These are phyloP conservation scores for Taphrina communis DNA, from an alignment of 1,139 yeast genomes.

Conservation along the genomic window DNA sequence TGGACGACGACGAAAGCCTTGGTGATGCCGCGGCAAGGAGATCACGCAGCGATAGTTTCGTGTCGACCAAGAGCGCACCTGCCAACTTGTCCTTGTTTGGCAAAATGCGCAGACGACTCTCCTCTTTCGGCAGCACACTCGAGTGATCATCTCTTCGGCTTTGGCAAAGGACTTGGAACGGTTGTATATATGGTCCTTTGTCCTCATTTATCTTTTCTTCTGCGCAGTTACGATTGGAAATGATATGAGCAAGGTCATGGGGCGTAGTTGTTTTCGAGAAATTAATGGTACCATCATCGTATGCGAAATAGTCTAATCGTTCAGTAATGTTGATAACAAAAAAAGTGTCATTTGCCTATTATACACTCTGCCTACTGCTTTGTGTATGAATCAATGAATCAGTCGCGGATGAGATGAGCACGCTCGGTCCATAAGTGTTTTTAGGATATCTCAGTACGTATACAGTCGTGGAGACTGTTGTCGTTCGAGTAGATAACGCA, in stretches of 20 bases:
- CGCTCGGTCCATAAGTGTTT: constrained; percentile 6
- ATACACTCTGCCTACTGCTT: no score
- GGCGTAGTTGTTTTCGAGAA: no score
- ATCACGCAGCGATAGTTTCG: constrained; percentile 13
- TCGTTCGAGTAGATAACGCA: constrained; percentile 39
- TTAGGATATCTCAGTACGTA: constrained; percentile 19
- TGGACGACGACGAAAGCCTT: constrained; percentile 14
- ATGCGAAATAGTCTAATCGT: no score
- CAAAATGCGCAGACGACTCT: constrained; percentile 31
- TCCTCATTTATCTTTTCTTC: not conserved
- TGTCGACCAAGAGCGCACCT: constrained; percentile 31
- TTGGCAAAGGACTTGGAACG: not conserved
- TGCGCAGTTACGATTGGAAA: not conserved
- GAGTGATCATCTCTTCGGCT: not conserved
- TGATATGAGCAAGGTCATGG: no score
- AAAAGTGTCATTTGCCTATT: no score
- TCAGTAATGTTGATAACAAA: no score
- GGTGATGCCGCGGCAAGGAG: not conserved
- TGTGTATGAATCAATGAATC: not conserved
- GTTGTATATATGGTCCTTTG: not conserved
- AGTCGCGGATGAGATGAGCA: not conserved
- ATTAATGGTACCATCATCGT: no score
- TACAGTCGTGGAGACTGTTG: constrained; percentile 18
- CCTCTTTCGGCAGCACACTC: constrained; percentile 12
- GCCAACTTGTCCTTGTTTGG: constrained; percentile 30